These are phyloP conservation scores for Cokeromyces recurvatus DNA, from an alignment of 371 early-diverging fungal species.

Conservation along the genomic window DNA sequence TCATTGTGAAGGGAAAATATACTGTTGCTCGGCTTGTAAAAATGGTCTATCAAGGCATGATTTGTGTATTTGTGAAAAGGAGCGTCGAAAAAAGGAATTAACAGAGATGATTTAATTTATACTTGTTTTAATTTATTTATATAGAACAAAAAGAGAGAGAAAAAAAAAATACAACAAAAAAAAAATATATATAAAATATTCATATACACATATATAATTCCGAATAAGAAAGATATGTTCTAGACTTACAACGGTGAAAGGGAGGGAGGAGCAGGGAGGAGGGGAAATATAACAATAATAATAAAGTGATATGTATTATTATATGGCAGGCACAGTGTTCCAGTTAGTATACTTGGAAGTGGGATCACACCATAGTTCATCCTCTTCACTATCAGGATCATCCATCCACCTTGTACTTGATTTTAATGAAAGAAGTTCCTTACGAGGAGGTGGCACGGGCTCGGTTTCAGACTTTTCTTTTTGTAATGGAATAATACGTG, in stretches of 20 bases:
- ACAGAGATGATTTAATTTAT: too few relatives aligned
- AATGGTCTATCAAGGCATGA: constrained; percentile 9
- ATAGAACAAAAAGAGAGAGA: too few relatives aligned
- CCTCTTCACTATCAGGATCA: constrained; percentile 28
- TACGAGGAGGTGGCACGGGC: constrained; percentile 14
- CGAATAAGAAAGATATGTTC: too few relatives aligned
- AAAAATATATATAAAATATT: too few relatives aligned
- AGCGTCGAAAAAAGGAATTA: constrained; percentile 24
- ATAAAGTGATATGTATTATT: too few relatives aligned
- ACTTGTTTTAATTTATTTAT: too few relatives aligned
- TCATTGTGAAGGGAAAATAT: background rate
- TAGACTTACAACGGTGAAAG: too few relatives aligned
- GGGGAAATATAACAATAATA: background rate
- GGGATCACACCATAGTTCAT: constrained; percentile 10
- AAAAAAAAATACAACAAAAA: too few relatives aligned
- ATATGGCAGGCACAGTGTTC: background rate
- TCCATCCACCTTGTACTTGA: constrained; percentile 34
- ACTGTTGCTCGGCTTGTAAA: constrained; percentile 34
- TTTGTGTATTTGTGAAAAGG: constrained; percentile 32
- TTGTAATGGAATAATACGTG: constrained; percentile 14
- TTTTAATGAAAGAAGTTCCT: background rate
- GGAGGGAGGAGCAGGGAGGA: too few relatives aligned
- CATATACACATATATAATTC: too few relatives aligned
- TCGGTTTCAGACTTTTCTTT: background rate
- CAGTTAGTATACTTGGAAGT: background rate